Base-by-base conservation (phyloP, 768 basidiomycete genomes). In the Mycena rosella region DNA sequence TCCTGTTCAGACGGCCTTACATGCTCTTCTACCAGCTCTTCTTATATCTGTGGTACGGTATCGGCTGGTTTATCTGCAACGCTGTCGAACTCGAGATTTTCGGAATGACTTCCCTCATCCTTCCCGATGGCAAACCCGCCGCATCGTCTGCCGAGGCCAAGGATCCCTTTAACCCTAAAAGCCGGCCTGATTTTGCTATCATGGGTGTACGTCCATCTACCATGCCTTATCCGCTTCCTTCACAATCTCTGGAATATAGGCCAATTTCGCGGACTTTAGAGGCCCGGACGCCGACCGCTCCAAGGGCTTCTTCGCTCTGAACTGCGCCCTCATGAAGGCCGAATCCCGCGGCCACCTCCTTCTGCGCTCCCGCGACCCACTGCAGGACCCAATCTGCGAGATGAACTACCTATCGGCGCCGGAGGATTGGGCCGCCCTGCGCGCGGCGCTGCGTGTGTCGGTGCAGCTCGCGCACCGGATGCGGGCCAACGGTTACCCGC, bases 181-280 rank as follows among this genome's bases (percentile, higher is more conserved):
- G n/a, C 38, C 18, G 40, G n/a, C 65, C 65, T 10, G 65, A 67
- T 60, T 67, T 60, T 13, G 65, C 65, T 0, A 59, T 67, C n/a
- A n/a, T n/a, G 64, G 36, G 42, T 5, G 61, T 63, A n/a, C 17
- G 58, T 26, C 6, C 13, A 24, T 40, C 22, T 18, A 36, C 26
- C 20, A 36, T 20, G 20, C n/a, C n/a, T 15, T 18, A 40, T 27
- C n/a, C n/a, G n/a, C n/a, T n/a, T n/a, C 8, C 44, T 45, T n/a
- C n/a, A 20, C 9, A 60, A 59, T 47, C 32, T 8, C n/a, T n/a
- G n/a, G 22, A 11, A 60, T 67, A n/a, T n/a, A n/a, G n/a, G n/a
- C n/a, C n/a, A n/a, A n/a, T n/a, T n/a, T n/a, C 9, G 65, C 65
- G 4, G 65, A 67, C 18, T 59, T 59, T 15, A 29, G 53, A 11